Conservation (phyloP, 2,329 filamentous ascomycete genomes). For the Sarocladium brachiariae region DNA sequence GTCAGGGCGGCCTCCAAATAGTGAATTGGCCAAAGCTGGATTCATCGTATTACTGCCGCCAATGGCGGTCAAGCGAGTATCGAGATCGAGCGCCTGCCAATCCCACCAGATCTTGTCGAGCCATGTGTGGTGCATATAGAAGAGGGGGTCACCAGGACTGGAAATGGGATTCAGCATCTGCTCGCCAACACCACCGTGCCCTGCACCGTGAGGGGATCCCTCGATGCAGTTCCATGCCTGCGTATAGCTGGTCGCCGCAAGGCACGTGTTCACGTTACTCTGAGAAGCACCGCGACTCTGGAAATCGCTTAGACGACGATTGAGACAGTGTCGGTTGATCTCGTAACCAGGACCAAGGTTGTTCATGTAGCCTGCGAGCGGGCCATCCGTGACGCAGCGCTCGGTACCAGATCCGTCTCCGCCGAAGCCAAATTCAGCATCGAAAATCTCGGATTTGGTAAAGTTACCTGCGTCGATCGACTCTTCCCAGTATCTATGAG, state of each 20-base stretch:
- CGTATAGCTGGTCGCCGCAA: background rate
- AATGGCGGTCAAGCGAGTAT: background rate
- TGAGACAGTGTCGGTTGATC: constrained; percentile 5
- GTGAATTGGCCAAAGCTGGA: background rate
- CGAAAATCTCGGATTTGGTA: constrained; percentile 3
- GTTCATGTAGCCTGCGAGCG: constrained; percentile 7
- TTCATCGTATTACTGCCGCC: constrained; percentile 4
- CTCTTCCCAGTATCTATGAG: constrained; percentile 4
- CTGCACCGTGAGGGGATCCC: background rate
- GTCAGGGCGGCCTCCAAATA: constrained; percentile 5
- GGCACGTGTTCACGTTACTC: background rate
- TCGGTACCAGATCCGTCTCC: background rate
- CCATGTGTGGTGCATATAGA: constrained; percentile 9
- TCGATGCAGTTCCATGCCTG: constrained; percentile 8
- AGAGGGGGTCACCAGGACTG: constrained; percentile 5
- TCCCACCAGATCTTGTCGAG: constrained; percentile 9
- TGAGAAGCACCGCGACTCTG: background rate
- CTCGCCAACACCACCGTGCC: constrained; percentile 5
- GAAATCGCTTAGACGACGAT: constrained; percentile 1
- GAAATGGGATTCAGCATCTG: constrained; percentile 8
- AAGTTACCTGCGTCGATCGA: constrained; percentile 3
- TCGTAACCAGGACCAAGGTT: constrained; percentile 5
- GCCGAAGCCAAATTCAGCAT: constrained; percentile 5
- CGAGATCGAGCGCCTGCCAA: constrained; percentile 1
- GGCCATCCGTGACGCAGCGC: constrained; percentile 4